These are phyloP conservation scores for Hirsutella minnesotensis DNA, from an alignment of 2,329 filamentous ascomycete species.

Conservation along the genomic window DNA sequence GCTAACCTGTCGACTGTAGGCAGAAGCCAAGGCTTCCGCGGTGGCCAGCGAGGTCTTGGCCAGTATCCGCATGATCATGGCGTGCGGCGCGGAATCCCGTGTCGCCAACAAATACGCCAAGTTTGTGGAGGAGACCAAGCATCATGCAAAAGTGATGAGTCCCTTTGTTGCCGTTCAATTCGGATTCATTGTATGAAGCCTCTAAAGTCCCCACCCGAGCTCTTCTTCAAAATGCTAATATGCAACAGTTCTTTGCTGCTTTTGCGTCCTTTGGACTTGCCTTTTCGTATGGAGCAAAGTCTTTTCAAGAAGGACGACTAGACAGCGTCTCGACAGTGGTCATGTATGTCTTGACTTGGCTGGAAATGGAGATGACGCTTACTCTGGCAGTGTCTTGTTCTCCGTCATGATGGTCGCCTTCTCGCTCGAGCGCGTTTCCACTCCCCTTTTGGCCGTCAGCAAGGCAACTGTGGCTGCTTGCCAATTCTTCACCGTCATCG, in stretches of 20 bases:
- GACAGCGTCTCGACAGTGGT: constrained; percentile 40
- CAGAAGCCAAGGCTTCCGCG: constrained; percentile 45
- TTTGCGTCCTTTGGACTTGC: constrained; percentile 42
- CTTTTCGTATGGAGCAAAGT: constrained; percentile 52
- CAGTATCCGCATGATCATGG: constrained; percentile 49
- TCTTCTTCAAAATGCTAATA: neutral
- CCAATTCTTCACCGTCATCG: constrained; percentile 44
- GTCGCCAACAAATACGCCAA: constrained; percentile 39
- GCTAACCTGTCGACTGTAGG: constrained; percentile 7
- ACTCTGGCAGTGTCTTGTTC: constrained; percentile 31
- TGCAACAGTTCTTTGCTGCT: constrained; percentile 37
- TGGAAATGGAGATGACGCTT: neutral
- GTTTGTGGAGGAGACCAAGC: constrained; percentile 42
- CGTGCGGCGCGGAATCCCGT: constrained; percentile 47
- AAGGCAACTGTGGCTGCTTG: constrained; percentile 47
- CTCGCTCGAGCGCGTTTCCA: constrained; percentile 43
- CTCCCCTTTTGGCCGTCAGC: constrained; percentile 44
- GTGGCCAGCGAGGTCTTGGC: constrained; percentile 50
- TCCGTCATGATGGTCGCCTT: constrained; percentile 47
- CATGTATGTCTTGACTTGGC: constrained; percentile 26
- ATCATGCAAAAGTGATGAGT: constrained; percentile 33
- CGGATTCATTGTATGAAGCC: constrained; percentile 28
- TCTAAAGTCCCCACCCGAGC: neutral
- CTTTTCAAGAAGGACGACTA: constrained; percentile 33
- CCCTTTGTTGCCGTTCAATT: constrained; percentile 42